Evolutionary conservation across 108 stramenopile species (phyloP).

Genomic region (Nitzschia inconspicua): DNA sequence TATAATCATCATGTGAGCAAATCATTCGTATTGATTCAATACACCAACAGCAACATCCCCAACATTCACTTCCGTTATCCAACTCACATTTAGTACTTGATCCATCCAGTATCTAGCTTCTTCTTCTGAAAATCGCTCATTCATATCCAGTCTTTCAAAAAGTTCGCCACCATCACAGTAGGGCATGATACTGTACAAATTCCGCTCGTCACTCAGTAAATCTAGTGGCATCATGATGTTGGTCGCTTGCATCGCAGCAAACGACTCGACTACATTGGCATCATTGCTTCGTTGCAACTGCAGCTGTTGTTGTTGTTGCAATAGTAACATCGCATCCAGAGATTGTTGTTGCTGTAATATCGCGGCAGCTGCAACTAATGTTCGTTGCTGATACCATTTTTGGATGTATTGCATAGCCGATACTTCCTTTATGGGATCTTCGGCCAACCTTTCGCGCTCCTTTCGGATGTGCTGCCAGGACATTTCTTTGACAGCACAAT

Average conservation of each 20-base stretch:
- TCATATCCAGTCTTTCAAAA: slow-evolving; percentile 73
- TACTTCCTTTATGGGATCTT: slow-evolving; percentile 86
- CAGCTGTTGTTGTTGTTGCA: slow-evolving; percentile 9
- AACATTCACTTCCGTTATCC: neutral
- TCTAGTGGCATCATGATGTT: slow-evolving; percentile 83
- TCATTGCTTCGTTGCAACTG: slow-evolving; percentile 6
- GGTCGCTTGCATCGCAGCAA: slow-evolving; percentile 45
- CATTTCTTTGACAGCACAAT: slow-evolving; percentile 85
- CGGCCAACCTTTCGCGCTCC: slow-evolving; percentile 60
- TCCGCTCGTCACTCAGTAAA: slow-evolving; percentile 70
- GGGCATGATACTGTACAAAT: slow-evolving; percentile 88
- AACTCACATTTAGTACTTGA: slow-evolving; percentile 75
- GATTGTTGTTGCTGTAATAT: slow-evolving; percentile 18
- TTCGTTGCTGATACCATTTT: slow-evolving; percentile 31
- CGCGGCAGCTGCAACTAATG: slow-evolving; percentile 8
- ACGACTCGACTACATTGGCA: slow-evolving; percentile 27
- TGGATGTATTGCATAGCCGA: slow-evolving; percentile 80
- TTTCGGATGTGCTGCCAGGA: slow-evolving; percentile 68
- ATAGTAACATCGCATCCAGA: neutral
- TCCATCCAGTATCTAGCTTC: slow-evolving; percentile 85
- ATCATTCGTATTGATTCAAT: neutral
- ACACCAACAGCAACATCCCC: neutral
- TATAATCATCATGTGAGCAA: neutral
- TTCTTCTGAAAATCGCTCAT: slow-evolving; percentile 68
- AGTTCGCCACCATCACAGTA: slow-evolving; percentile 89